Conservation (phyloP, 228 moss, liverwort and hornwort species). For the Sphagnum fallax region DNA sequence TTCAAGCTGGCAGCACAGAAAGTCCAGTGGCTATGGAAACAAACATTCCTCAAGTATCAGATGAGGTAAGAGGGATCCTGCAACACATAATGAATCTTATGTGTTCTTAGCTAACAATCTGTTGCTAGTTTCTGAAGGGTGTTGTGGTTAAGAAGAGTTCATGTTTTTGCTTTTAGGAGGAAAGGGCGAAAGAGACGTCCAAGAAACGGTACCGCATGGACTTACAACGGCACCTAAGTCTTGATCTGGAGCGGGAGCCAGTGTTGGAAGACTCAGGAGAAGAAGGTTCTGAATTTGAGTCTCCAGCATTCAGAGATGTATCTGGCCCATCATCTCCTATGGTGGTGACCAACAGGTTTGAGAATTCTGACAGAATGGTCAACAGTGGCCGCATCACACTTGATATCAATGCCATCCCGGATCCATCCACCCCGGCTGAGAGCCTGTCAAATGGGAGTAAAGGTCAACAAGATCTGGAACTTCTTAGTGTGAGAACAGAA, state of each 20-base stretch:
- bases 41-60: slow-evolving; percentile 13
- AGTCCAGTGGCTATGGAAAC: slow-evolving; percentile 46
- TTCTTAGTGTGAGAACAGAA: slow-evolving; percentile 25
- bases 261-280: slow-evolving; percentile 77
- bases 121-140: background rate
- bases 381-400: slow-evolving; percentile 41
- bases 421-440: slow-evolving; percentile 59
- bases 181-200: slow-evolving; percentile 45
- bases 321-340: slow-evolving; percentile 5
- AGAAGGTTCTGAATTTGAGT: slow-evolving; percentile 45
- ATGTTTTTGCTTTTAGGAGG: slow-evolving; percentile 17
- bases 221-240: slow-evolving; percentile 67
- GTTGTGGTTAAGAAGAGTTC: slow-evolving; percentile 1
- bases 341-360: background rate
- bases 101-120: slow-evolving; percentile 14
- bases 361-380: slow-evolving; percentile 12
- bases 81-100: slow-evolving; percentile 10
- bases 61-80: slow-evolving; percentile 19
- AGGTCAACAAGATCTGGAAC: slow-evolving; percentile 28
- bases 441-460: slow-evolving; percentile 46
- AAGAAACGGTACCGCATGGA: slow-evolving; percentile 84
- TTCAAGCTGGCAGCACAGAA: slow-evolving; percentile 20
- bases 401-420: slow-evolving; percentile 89
- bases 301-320: slow-evolving; percentile 13
- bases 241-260: slow-evolving; percentile 81